Conservation (phyloP, 129 eudicot genomes). For the Tagetes erecta region DNA sequence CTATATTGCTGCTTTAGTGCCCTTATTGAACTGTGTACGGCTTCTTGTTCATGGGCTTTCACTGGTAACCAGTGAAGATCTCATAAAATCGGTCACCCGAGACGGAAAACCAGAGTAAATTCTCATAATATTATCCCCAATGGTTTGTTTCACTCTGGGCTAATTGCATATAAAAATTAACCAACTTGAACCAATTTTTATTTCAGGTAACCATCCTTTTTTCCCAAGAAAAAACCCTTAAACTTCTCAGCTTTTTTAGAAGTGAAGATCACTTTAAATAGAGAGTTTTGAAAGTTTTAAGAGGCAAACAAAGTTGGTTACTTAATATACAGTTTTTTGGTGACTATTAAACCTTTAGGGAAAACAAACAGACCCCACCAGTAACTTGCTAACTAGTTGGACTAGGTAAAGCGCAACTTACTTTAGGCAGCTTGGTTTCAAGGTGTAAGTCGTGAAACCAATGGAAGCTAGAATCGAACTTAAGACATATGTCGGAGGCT, state of each 20-base stretch:
- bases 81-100: constrained; percentile 80
- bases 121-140: not conserved
- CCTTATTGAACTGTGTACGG: constrained; percentile 60
- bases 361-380: not conserved
- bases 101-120: constrained; percentile 94
- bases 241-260: not conserved
- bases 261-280: not conserved
- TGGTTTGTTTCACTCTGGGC: not conserved
- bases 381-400: not conserved
- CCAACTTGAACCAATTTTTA: not conserved
- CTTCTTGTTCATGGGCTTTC: constrained; percentile 83
- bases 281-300: not conserved
- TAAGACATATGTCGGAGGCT: not conserved
- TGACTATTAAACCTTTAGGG: not conserved
- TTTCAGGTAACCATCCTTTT: not conserved
- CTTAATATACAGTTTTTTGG: not conserved
- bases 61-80: constrained; percentile 67
- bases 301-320: constrained; percentile 1
- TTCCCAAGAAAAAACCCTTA: not conserved
- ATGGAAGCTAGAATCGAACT: not conserved
- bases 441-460: not conserved
- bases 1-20: constrained; percentile 83
- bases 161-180: not conserved
- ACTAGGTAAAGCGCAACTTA: not conserved
- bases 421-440: not conserved